phyloP scores from a whole-genome alignment of 305 asterid species.

The Lippia alba region DNA sequence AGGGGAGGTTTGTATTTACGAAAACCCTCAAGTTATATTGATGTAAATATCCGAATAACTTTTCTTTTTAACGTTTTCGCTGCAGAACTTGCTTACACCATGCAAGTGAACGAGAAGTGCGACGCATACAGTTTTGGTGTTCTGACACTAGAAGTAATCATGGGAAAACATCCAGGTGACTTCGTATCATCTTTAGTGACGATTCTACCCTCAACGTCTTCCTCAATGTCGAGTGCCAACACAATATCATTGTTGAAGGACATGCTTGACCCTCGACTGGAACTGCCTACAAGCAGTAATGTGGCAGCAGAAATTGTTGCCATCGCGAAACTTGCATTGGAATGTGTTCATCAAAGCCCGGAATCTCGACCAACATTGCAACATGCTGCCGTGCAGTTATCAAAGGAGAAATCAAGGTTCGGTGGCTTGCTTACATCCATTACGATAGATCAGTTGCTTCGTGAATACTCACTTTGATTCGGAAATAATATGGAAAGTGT shows the following conservation, averaged over 20 bases:
- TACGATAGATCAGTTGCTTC: slow-evolving; percentile 20
- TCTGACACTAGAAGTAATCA: slow-evolving; percentile 40
- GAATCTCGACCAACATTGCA: slow-evolving; percentile 41
- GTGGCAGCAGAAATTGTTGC: slow-evolving; percentile 29
- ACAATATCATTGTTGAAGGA: slow-evolving; percentile 14
- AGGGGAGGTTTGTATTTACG: no score
- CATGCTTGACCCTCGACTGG: slow-evolving; percentile 35
- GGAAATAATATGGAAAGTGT: no score
- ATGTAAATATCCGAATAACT: no score
- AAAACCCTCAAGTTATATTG: no score
- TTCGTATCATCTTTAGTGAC: neutral
- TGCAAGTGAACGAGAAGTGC: slow-evolving; percentile 44
- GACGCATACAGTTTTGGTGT: slow-evolving; percentile 50
- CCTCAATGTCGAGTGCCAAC: neutral
- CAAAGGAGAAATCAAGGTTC: slow-evolving; percentile 13
- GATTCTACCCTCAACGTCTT: neutral
- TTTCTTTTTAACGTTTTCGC: no score
- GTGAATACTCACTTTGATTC: neutral
- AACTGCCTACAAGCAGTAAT: slow-evolving; percentile 15
- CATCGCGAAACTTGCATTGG: slow-evolving; percentile 26
- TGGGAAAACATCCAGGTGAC: slow-evolving; percentile 46
- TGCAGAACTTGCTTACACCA: slow-evolving; percentile 45
- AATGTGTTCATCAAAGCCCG: slow-evolving; percentile 32
- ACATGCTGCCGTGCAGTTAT: slow-evolving; percentile 31
- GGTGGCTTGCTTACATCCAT: neutral